Evolutionary conservation across 192 early-diverging fungal species (phyloP).

Genomic region (Coemansia sp.): DNA sequence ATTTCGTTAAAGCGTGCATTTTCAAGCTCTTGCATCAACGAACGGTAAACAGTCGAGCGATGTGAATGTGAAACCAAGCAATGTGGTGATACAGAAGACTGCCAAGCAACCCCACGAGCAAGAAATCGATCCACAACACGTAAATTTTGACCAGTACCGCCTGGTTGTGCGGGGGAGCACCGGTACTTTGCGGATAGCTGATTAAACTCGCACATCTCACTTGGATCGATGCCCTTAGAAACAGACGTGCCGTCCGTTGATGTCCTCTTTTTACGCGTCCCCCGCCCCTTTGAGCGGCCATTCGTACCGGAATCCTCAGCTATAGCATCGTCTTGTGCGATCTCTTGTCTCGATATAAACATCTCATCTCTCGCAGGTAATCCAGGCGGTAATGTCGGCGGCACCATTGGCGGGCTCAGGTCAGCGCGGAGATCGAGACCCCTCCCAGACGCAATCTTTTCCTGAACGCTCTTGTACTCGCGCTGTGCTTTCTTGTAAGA

Average conservation of each 20-base stretch:
- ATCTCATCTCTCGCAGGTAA: conserved; percentile 25
- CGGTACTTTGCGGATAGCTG: conserved; percentile 37
- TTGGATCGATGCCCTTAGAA: conserved; percentile 17
- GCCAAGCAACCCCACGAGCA: conserved; percentile 36
- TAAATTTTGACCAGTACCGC: background rate
- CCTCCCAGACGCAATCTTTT: conserved; percentile 42
- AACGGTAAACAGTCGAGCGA: conserved; percentile 28
- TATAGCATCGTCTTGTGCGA: conserved; percentile 1
- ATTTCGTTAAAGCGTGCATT: conserved; percentile 23
- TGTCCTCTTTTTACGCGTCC: conserved; percentile 1
- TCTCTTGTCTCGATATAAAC: conserved; percentile 33
- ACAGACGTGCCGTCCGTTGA: background rate
- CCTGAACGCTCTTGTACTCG: conserved; percentile 52
- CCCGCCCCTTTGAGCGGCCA: conserved; percentile 14
- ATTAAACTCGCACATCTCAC: conserved; percentile 24
- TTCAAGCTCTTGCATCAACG: conserved; percentile 42
- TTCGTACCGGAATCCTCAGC: background rate
- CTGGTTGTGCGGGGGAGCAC: background rate
- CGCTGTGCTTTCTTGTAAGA: conserved; percentile 52
- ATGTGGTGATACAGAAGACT: conserved; percentile 30
- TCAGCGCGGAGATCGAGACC: conserved; percentile 36
- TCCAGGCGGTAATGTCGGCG: conserved; percentile 32
- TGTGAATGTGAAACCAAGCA: conserved; percentile 22
- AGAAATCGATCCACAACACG: conserved; percentile 25
- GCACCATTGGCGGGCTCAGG: conserved; percentile 51